Base-by-base conservation (phyloP, 2,329 filamentous ascomycete species). In the Ceratocystis albifundus region DNA sequence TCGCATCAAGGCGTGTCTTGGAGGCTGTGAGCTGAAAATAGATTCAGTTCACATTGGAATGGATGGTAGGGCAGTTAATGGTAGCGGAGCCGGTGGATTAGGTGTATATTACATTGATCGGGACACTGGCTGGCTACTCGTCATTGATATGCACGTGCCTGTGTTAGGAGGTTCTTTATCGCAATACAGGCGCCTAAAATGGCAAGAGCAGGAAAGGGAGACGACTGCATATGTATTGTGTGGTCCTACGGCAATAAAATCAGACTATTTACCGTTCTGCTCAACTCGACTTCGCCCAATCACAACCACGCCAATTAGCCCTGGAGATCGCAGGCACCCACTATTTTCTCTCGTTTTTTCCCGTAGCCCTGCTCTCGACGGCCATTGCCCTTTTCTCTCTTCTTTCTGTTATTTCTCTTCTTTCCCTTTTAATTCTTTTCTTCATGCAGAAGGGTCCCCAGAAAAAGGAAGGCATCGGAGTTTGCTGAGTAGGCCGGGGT, bases 401-500 rank as follows among this genome's bases (percentile, higher is more conserved):
- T 20, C 46, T 50, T 50, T n/a, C 46, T 22, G 17, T 28, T 28
- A 2, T 28, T 28, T 28, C 28, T 1, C 28, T 28, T 28, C 36
- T 41, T 41, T 41, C 36, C 36, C 36, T 41, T 15, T 41, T 12
- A 12, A 41, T 15, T 59, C 32, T 59, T 36, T n/a, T 59, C 28
- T 32, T 59, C 55, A 36, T n/a, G 5, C n/a, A 41, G 36, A 41
- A 41, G 36, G 36, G 36, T 25, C 55, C 53, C 55, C 55, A 59
- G 55, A 32, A 59, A 59, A 59, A 59, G 55, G 55, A 59, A 59
- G 55, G 55, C 48, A 53, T 53, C 48, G 48, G 48, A 28, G 22
- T 59, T 36, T 59, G 30, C n/a, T 59, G 5, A 36, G 10, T 12
- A n/a, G 15, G 12, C 6, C 1, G 53, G 17, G n/a, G 36, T 41